Percentiles rank a stretch among this genome's conserved stretches.
These are phyloP conservation scores for Candida odintsovae DNA, from an alignment of 805 yeast species.

Conservation along the genomic window DNA sequence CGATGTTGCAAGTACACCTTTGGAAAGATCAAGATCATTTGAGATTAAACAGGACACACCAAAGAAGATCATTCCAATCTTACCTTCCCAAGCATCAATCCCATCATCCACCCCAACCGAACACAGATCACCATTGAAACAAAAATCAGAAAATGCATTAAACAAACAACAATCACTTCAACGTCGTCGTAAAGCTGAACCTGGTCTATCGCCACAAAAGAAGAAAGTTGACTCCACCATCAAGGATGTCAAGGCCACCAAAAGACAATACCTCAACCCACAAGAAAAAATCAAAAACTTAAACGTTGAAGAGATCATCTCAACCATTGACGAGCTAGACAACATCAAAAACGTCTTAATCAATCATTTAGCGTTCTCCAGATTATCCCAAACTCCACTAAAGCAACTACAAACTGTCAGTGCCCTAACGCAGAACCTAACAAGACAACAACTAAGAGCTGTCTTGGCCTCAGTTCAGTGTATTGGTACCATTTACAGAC, in stretches of 20 bases:
- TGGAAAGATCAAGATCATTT: slow-evolving; percentile 7
- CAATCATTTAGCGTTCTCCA: slow-evolving; percentile 86
- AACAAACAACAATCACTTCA: slow-evolving; percentile 12
- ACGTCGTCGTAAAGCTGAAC: slow-evolving; percentile 27
- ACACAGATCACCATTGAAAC: slow-evolving; percentile 10
- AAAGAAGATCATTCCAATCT: neutral
- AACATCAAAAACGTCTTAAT: slow-evolving; percentile 61
- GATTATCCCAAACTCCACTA: slow-evolving; percentile 85
- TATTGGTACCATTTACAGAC: slow-evolving; percentile 83
- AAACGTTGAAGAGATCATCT: slow-evolving; percentile 25
- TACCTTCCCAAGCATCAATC: neutral
- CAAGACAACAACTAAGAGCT: slow-evolving; percentile 39
- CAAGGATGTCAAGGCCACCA: slow-evolving; percentile 2
- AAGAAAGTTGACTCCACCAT: slow-evolving; percentile 18
- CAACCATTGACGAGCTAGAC: slow-evolving; percentile 34
- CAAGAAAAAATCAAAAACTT: slow-evolving; percentile 24
- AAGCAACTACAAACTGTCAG: slow-evolving; percentile 59
- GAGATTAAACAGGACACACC: neutral
- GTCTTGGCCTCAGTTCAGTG: slow-evolving; percentile 43
- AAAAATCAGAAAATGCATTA: slow-evolving; percentile 11
- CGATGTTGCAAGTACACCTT: neutral
- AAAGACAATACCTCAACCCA: slow-evolving; percentile 6
- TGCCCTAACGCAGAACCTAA: slow-evolving; percentile 42
- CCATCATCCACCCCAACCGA: neutral
- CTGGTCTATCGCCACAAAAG: slow-evolving; percentile 26